Evolutionary conservation across 176 grass and related monocot species (phyloP).

Genomic region (Phoenix roebelenii): DNA sequence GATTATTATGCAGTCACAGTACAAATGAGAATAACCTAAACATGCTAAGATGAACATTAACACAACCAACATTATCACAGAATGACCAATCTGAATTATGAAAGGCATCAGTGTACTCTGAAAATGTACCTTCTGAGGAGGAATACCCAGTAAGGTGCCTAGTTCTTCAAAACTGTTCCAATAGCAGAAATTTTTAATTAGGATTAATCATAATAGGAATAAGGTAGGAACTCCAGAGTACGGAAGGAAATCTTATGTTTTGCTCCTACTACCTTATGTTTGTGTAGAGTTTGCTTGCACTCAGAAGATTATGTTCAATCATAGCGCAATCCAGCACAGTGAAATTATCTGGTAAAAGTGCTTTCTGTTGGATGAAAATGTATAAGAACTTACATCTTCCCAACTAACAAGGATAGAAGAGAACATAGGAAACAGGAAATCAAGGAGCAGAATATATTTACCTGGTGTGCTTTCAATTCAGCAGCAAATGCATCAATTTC

Average conservation of each 20-base stretch:
- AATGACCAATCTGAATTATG: too few species aligned
- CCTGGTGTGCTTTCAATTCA: constrained; percentile 85
- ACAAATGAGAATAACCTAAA: too few species aligned
- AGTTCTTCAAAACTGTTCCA: constrained; percentile 78
- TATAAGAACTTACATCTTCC: constrained; percentile 10
- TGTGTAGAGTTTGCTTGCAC: constrained; percentile 90
- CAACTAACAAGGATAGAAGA: background rate
- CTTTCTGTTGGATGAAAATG: constrained; percentile 47
- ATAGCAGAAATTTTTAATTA: constrained; percentile 7
- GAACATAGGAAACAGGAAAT: background rate
- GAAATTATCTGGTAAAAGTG: constrained; percentile 81
- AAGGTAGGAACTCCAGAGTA: background rate
- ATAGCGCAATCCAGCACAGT: constrained; percentile 94
- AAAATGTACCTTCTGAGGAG: constrained; percentile 62
- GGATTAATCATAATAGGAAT: constrained; percentile 2
- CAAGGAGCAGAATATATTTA: constrained; percentile 13
- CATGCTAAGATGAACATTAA: too few species aligned
- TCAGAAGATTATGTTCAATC: constrained; percentile 98
- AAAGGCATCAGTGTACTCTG: too few species aligned
- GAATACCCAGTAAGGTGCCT: constrained; percentile 87
- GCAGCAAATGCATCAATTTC: too few species aligned
- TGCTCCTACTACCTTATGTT: constrained; percentile 65
- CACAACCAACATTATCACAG: too few species aligned
- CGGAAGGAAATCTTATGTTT: background rate
- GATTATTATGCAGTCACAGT: too few species aligned